Evolutionary conservation across 2,329 filamentous ascomycete species (phyloP).

Genomic region (Phialocephala sp.): DNA sequence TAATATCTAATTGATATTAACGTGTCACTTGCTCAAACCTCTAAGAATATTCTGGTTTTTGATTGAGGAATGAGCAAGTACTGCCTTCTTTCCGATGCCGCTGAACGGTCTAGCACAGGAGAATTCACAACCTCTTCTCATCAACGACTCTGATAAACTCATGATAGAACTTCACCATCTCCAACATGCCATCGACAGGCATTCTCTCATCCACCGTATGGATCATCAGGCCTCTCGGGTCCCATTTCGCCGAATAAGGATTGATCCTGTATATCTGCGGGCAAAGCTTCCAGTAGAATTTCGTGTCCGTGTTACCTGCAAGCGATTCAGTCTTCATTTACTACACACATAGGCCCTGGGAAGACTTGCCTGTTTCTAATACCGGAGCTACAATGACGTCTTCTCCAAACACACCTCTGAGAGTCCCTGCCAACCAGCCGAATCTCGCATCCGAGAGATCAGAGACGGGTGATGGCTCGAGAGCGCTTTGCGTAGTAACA

Average conservation of each 20-base stretch:
- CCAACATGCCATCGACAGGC: slow-evolving; percentile 38
- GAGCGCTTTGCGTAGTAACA: slow-evolving; percentile 39
- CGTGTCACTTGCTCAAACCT: no score
- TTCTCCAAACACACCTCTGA: slow-evolving; percentile 31
- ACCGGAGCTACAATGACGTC: slow-evolving; percentile 36
- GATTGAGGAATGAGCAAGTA: no score
- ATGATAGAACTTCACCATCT: slow-evolving; percentile 42
- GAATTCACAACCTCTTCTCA: slow-evolving; percentile 29
- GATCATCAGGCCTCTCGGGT: slow-evolving; percentile 37
- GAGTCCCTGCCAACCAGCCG: slow-evolving; percentile 31
- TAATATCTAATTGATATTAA: no score
- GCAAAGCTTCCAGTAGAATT: slow-evolving; percentile 43
- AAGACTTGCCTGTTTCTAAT: slow-evolving; percentile 25
- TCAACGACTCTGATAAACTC: slow-evolving; percentile 42
- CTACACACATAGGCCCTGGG: neutral
- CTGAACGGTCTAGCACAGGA: no score
- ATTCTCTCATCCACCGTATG: slow-evolving; percentile 47
- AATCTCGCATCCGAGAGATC: slow-evolving; percentile 35
- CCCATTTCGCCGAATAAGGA: slow-evolving; percentile 43
- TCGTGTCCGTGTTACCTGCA: slow-evolving; percentile 37
- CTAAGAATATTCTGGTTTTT: no score
- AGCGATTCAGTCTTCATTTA: neutral
- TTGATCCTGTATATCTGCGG: slow-evolving; percentile 48
- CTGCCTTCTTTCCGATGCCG: no score
- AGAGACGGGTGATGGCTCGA: slow-evolving; percentile 45